Conservation (phyloP, 495 filamentous ascomycete genomes). For the Tuber melanosporum region DNA sequence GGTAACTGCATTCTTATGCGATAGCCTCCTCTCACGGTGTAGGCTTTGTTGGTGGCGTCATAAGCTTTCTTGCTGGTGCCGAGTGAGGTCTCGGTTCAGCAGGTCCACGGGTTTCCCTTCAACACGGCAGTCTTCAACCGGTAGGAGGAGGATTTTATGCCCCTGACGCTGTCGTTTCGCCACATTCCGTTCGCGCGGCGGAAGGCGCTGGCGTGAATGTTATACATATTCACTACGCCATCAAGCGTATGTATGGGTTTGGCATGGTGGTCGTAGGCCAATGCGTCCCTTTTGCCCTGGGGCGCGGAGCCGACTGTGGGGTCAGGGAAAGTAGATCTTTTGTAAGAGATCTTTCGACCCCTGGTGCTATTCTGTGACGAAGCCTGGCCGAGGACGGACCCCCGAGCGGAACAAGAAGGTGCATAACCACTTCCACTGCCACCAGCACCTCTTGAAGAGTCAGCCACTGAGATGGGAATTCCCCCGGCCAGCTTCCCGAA, state of each 20-base stretch:
- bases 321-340: conserved; percentile 32
- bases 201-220: conserved; percentile 70
- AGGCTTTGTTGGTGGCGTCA: conserved; percentile 44
- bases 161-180: conserved; percentile 86
- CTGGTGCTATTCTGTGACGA: background rate
- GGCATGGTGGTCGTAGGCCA: conserved; percentile 88
- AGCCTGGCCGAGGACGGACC: background rate
- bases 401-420: conserved; percentile 18
- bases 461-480: conserved; percentile 48
- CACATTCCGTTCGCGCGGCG: conserved; percentile 86
- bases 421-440: conserved; percentile 1
- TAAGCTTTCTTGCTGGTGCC: conserved; percentile 46
- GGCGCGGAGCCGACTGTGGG: conserved; percentile 47
- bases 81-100: conserved; percentile 40
- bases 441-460: conserved; percentile 42
- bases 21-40: conserved; percentile 14
- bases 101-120: conserved; percentile 56
- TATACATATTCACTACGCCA: conserved; percentile 82
- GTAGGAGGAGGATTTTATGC: conserved; percentile 71
- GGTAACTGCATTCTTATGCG: conserved; percentile 23
- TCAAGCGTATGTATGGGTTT: conserved; percentile 74
- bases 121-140: conserved; percentile 81
- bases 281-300: conserved; percentile 60
- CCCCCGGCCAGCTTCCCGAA: conserved; percentile 47
- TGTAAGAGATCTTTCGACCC: conserved; percentile 6